A percentile compares a stretch with the other conserved stretches of the same genome.
These are phyloP conservation scores for Schrenkiella parvula DNA, from an alignment of 345 rosid genomes.

Conservation along the genomic window DNA sequence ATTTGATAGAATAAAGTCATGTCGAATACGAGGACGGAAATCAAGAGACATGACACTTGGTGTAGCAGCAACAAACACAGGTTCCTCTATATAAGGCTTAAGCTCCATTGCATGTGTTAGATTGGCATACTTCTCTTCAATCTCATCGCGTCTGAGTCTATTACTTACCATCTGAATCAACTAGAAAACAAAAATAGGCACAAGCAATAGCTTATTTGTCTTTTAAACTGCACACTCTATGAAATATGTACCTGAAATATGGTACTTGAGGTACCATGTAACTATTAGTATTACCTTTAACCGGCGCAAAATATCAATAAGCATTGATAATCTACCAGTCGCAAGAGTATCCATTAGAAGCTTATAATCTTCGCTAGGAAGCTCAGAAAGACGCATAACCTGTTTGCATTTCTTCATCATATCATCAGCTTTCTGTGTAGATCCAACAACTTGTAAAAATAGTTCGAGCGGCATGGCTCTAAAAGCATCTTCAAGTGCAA, in stretches of 20 bases:
- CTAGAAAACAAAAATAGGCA: conserved; percentile 38
- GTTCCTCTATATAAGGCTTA: conserved; percentile 88
- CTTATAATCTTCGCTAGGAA: conserved; percentile 63
- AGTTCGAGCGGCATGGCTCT: conserved; percentile 80
- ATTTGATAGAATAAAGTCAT: conserved; percentile 70
- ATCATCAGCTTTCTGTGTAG: conserved; percentile 60
- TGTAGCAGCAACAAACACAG: conserved; percentile 44
- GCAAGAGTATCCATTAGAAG: conserved; percentile 76
- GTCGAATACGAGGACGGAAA: conserved; percentile 82
- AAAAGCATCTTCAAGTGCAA: conserved; percentile 73
- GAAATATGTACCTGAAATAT: neutral
- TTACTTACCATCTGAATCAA: conserved; percentile 65
- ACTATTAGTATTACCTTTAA: conserved; percentile 61
- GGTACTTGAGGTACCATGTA: neutral
- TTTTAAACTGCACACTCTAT: neutral
- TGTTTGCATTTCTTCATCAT: conserved; percentile 73
- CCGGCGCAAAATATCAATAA: conserved; percentile 75
- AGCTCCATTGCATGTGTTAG: conserved; percentile 75
- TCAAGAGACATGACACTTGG: conserved; percentile 52
- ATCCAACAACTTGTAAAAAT: conserved; percentile 84
- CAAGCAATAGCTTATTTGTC: neutral
- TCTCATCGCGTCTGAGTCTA: conserved; percentile 47
- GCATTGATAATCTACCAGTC: conserved; percentile 71
- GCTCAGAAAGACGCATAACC: conserved; percentile 68
- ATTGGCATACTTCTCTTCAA: conserved; percentile 46